phyloP scores from a whole-genome alignment of 2,329 filamentous ascomycete species.

The Mollisia scopiformis region DNA sequence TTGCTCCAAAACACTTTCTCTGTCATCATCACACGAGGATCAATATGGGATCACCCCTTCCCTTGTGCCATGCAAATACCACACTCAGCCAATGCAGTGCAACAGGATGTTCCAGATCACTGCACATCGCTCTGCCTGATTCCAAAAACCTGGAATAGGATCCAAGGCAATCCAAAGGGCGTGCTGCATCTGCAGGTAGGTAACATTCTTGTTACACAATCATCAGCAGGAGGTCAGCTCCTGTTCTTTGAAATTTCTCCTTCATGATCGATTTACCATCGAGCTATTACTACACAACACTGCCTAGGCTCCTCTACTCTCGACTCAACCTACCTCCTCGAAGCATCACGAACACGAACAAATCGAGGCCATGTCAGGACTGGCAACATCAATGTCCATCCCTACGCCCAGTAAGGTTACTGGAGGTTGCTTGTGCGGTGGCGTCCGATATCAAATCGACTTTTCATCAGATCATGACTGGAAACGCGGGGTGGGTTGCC shows the following conservation, averaged over 20 bases:
- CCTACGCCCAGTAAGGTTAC: conserved; percentile 37
- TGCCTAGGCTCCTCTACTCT: not conserved
- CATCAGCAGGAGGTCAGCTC: not conserved
- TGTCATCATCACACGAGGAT: not conserved
- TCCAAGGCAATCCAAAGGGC: not conserved
- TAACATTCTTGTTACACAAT: not conserved
- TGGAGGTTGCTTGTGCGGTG: conserved; percentile 55
- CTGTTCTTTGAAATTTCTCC: not conserved
- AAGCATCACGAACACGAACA: not conserved
- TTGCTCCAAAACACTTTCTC: not conserved
- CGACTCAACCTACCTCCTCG: not conserved
- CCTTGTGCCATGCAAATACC: not conserved
- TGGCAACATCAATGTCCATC: conserved; percentile 4
- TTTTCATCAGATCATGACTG: conserved; percentile 52
- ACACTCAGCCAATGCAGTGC: not conserved
- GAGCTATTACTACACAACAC: not conserved
- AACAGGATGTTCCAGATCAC: no score
- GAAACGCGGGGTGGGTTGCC: conserved; percentile 36
- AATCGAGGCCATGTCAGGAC: not conserved
- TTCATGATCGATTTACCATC: not conserved
- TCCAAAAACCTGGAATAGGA: not conserved
- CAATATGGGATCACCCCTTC: not conserved
- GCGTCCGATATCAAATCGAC: conserved; percentile 50
- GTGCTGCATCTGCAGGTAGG: not conserved
- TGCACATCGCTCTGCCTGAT: not conserved